Evolutionary conservation across 805 yeast genomes (phyloP).

Genomic region (Candida khao-thaluensis): DNA sequence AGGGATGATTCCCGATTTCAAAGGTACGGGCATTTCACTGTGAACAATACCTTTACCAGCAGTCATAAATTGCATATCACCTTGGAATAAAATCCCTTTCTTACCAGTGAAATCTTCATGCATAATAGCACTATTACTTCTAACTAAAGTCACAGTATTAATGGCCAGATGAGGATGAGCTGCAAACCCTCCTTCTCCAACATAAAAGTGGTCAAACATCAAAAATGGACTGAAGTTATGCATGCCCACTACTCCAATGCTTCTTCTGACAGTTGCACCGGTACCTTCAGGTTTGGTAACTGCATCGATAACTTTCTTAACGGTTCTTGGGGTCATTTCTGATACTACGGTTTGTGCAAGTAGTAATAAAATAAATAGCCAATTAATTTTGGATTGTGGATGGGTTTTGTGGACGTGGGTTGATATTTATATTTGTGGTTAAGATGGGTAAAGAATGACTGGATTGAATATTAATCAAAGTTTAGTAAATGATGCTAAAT

Average conservation of each 20-base stretch:
- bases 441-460: too few relatives aligned
- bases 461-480: too few relatives aligned
- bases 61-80: slow-evolving; percentile 92
- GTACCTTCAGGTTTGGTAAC: slow-evolving; percentile 79
- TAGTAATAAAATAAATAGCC: slow-evolving; percentile 1
- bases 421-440: too few relatives aligned
- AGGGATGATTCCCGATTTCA: slow-evolving; percentile 44
- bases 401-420: neutral
- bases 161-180: slow-evolving; percentile 43
- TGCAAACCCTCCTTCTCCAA: slow-evolving; percentile 55
- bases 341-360: slow-evolving; percentile 1
- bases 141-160: slow-evolving; percentile 35
- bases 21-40: slow-evolving; percentile 76
- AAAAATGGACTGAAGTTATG: slow-evolving; percentile 80
- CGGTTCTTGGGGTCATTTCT: slow-evolving; percentile 25
- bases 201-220: slow-evolving; percentile 71
- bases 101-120: slow-evolving; percentile 77
- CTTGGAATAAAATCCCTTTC: slow-evolving; percentile 72
- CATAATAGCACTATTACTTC: slow-evolving; percentile 35
- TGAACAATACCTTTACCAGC: slow-evolving; percentile 88
- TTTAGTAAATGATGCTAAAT: too few relatives aligned
- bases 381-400: neutral
- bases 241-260: slow-evolving; percentile 67
- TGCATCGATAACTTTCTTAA: slow-evolving; percentile 43
- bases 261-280: slow-evolving; percentile 83